Base-by-base conservation (phyloP, 2,329 filamentous ascomycete genomes). In the Chaetomiaceae sp. region DNA sequence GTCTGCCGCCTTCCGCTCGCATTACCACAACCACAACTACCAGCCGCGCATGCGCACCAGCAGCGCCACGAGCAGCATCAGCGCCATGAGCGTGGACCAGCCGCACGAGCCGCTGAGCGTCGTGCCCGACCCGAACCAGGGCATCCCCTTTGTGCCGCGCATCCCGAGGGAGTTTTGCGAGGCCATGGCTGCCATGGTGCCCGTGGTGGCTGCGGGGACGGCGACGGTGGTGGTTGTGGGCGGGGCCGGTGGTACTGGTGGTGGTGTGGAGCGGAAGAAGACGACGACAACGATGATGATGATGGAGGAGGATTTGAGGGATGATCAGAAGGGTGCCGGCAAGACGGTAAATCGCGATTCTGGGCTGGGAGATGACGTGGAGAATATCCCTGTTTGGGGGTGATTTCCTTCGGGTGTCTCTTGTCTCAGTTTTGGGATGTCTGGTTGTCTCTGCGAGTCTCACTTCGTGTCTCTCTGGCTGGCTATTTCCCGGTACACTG, bases 61-160 rank as follows among this genome's bases (percentile, higher is more conserved):
- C 45, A 50, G 39, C 33, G 13, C 14, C 35, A 21, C 33, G 19
- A 38, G 16, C 40, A 44, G 10, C 37, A 13, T 12, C 14, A 20
- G 12, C 30, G n/a, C n/a, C n/a, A 38, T 19, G 23, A n/a, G 31
- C 13, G 17, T 53, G 50, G n/a, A n/a, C n/a, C 45, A 63, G 40
- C 25, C 62, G 58, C 49, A 53, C 2, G 57, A 56, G 37, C 63
- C 67, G 27, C 63, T 77, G 44, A 66, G 67, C 21, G 67, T 74
- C 27, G 65, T 73, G 27, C 70, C 74, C 5, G 71, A 75, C 57
- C 67, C 62, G 41, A 76, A 77, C 56, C 67, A 70, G 31, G 74
- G 73, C 14, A 73, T 75, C 40, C 73, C 74, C 3, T 65, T 60
- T 23, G 69, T 76, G 39, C 71, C 74, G 20, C 63, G 63, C 30